Evolutionary conservation across 1,284 basidiomycete genomes (phyloP).

Genomic region (Calocybe gambosa): DNA sequence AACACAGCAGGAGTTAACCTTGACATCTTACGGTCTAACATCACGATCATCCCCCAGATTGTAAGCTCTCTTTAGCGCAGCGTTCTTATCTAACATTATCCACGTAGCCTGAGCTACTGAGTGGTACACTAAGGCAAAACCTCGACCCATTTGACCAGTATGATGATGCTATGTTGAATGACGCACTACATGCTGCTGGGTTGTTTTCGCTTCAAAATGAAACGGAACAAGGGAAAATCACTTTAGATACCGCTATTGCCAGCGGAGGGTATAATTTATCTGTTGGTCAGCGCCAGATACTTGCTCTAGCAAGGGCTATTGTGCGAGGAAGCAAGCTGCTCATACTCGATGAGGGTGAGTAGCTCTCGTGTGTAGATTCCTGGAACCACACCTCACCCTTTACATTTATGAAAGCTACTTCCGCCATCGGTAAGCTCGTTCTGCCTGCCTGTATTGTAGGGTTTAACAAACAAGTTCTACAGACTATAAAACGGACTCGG

Average conservation of each 20-base stretch:
- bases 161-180: slow-evolving; percentile 59
- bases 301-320: slow-evolving; percentile 55
- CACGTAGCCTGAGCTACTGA: slow-evolving; percentile 55
- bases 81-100: slow-evolving; percentile 16
- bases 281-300: slow-evolving; percentile 66
- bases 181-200: slow-evolving; percentile 49
- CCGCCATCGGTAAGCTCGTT: slow-evolving; percentile 38
- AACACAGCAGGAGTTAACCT: slow-evolving; percentile 50
- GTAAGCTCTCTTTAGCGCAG: slow-evolving; percentile 27
- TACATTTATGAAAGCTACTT: slow-evolving; percentile 33
- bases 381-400: not conserved
- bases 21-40: slow-evolving; percentile 52
- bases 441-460: not conserved
- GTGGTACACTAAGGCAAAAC: slow-evolving; percentile 51
- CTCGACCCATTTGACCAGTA: slow-evolving; percentile 69
- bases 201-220: slow-evolving; percentile 47
- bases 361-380: not conserved
- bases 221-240: slow-evolving; percentile 42
- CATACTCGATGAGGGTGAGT: slow-evolving; percentile 53
- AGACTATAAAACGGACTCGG: slow-evolving; percentile 54
- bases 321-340: slow-evolving; percentile 52
- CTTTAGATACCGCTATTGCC: slow-evolving; percentile 46
- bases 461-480: slow-evolving; percentile 15
- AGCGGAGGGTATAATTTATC: slow-evolving; percentile 61
- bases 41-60: slow-evolving; percentile 59